Evolutionary conservation across 192 early-diverging fungal genomes (phyloP).

Genomic region (Backusella psychrophila): DNA sequence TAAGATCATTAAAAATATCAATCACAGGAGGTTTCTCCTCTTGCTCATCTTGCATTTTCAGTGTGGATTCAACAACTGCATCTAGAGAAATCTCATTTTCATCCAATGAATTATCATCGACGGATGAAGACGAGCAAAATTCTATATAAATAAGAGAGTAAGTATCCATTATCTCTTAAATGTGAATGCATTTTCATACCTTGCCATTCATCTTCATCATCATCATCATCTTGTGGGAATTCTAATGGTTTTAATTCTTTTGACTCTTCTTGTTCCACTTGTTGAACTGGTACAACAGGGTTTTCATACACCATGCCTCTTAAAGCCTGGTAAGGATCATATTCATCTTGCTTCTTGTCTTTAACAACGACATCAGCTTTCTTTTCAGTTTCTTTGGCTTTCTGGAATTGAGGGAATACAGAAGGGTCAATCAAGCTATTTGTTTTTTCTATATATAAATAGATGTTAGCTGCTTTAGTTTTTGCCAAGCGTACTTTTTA

Average conservation of each 20-base stretch:
- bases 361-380: not conserved
- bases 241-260: not conserved
- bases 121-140: conserved; percentile 11
- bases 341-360: not conserved
- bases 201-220: conserved; percentile 11
- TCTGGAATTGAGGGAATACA: conserved; percentile 9
- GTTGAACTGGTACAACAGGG: not conserved
- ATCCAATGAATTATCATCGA: conserved; percentile 8
- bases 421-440: not conserved
- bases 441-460: not conserved
- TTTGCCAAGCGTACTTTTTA: too few species aligned
- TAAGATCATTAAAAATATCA: conserved; percentile 1
- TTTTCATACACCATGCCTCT: not conserved
- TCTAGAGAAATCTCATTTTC: not conserved
- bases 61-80: not conserved
- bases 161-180: not conserved
- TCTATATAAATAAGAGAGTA: not conserved
- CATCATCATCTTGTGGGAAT: conserved; percentile 3
- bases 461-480: not conserved
- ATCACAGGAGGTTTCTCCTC: not conserved
- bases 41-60: not conserved
- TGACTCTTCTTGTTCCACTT: not conserved
- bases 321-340: conserved; percentile 7
- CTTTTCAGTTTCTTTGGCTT: not conserved
- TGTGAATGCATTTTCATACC: not conserved